A percentile compares a stretch with the other conserved stretches of the same genome.
Evolutionary conservation across 306 rosid genomes (phyloP).

Genomic region (Abrus precatorius): DNA sequence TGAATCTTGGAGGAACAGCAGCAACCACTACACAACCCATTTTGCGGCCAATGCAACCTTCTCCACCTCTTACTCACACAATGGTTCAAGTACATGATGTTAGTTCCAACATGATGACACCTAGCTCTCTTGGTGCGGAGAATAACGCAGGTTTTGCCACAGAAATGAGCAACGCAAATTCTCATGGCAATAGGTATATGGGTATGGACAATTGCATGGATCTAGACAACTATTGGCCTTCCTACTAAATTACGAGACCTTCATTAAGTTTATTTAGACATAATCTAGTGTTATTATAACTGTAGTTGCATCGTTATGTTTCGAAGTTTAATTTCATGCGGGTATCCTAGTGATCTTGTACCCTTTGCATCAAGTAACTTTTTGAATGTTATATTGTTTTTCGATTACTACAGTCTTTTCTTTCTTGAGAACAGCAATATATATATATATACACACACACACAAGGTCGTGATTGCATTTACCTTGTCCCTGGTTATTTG

Average conservation of each 20-base stretch:
- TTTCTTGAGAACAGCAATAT: neutral
- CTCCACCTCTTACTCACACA: neutral
- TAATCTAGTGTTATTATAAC: neutral
- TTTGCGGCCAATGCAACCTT: constrained; percentile 41
- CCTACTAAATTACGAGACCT: constrained; percentile 55
- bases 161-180: constrained; percentile 60
- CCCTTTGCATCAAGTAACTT: constrained; percentile 25
- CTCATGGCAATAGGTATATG: constrained; percentile 60
- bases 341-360: constrained; percentile 26
- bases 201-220: constrained; percentile 83
- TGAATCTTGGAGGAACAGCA: constrained; percentile 38
- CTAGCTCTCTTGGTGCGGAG: constrained; percentile 54
- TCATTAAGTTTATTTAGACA: neutral
- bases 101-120: constrained; percentile 54
- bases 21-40: constrained; percentile 28
- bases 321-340: constrained; percentile 25
- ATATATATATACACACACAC: too few species aligned
- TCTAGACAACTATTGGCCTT: constrained; percentile 81
- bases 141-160: constrained; percentile 58
- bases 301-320: constrained; percentile 30
- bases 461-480: neutral
- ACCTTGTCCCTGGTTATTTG: constrained; percentile 1
- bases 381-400: constrained; percentile 37
- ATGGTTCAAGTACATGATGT: constrained; percentile 47
- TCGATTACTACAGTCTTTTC: neutral